Percentiles rank a stretch among this genome's conserved stretches.
Evolutionary conservation across 2,329 filamentous ascomycete genomes (phyloP).

Genomic region (Microsporum ferrugineum): DNA sequence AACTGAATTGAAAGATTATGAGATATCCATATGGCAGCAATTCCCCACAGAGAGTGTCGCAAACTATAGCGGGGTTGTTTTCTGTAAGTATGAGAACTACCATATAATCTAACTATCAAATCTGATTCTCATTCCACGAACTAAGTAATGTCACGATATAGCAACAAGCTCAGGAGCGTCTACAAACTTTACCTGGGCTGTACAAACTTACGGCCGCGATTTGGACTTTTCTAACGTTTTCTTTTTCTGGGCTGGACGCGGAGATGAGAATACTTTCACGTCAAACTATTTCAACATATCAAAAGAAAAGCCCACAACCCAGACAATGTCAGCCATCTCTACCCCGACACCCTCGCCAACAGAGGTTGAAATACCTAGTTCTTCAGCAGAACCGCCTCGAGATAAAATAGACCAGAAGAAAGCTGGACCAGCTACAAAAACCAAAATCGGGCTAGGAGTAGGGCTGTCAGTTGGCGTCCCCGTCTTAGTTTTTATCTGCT

Average conservation of each 20-base stretch:
- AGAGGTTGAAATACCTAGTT: too few relatives aligned
- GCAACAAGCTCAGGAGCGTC: not conserved
- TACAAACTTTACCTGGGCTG: slow-evolving; percentile 8
- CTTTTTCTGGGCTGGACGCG: slow-evolving; percentile 9
- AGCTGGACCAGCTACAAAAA: not conserved
- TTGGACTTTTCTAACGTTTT: slow-evolving; percentile 6
- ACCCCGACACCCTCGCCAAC: not conserved
- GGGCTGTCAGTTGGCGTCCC: not conserved
- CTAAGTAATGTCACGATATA: not conserved
- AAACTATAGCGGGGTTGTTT: not conserved
- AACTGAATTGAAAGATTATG: not conserved
- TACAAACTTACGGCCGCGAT: slow-evolving; percentile 6
- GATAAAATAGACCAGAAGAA: not conserved
- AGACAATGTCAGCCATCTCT: not conserved
- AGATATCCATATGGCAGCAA: not conserved
- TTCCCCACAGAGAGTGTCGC: not conserved
- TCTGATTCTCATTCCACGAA: not conserved
- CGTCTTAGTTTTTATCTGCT: not conserved
- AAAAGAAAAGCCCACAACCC: not conserved
- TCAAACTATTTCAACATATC: slow-evolving; percentile 9
- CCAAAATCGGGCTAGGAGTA: not conserved
- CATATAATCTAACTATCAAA: not conserved
- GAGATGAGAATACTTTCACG: not conserved
- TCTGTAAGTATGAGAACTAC: not conserved
- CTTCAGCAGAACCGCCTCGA: not conserved